Conservation (phyloP, 495 filamentous ascomycete genomes). For the Xanthoparmelia taractica region DNA sequence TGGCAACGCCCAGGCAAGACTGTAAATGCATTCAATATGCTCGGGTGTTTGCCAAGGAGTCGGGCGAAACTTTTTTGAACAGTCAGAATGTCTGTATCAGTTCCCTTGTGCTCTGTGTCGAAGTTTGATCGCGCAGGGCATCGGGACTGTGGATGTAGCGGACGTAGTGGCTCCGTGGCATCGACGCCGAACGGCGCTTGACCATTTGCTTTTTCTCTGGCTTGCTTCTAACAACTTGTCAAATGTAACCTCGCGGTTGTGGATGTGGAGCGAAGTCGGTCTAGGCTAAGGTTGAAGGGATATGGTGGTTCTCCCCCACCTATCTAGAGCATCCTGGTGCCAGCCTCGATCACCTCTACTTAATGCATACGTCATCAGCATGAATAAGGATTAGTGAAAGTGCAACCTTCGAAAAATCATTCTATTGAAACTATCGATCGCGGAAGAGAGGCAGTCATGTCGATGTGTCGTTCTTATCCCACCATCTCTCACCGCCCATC, state of each 20-base stretch:
- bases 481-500: background rate
- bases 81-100: background rate
- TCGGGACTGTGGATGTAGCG: background rate
- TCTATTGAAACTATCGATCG: background rate
- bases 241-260: background rate
- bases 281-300: background rate
- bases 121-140: background rate
- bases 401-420: background rate
- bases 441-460: background rate
- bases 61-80: background rate
- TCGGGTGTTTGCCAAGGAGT: background rate
- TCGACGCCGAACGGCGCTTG: background rate
- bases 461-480: background rate
- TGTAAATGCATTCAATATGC: constrained; percentile 7
- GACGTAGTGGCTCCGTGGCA: background rate
- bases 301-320: background rate
- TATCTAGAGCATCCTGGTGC: background rate
- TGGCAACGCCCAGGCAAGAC: constrained; percentile 21
- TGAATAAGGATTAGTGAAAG: background rate
- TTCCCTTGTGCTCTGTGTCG: background rate
- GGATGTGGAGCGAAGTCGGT: background rate
- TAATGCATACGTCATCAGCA: background rate
- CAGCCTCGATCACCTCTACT: background rate
- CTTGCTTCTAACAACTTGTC: background rate
- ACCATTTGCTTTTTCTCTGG: background rate